phyloP scores from a whole-genome alignment of 176 grass and related monocot species.

The Eragrostis nindensis region DNA sequence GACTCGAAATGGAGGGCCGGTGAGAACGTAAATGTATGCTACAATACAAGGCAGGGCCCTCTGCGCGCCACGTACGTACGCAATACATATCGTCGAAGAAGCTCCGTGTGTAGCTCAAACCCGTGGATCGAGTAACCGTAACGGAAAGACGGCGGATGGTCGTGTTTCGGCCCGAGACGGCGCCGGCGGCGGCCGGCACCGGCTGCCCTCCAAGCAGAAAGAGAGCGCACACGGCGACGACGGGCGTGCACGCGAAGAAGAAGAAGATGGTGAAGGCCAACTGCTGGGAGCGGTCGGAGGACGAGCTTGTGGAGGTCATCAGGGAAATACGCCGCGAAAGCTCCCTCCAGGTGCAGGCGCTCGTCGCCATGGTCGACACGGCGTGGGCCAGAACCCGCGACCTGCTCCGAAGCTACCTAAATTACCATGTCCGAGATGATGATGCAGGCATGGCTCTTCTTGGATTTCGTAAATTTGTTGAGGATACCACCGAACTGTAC shows the following conservation, averaged over 20 bases:
- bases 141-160: background rate
- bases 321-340: background rate
- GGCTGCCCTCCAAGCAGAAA: background rate
- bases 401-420: background rate
- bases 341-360: background rate
- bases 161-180: no score
- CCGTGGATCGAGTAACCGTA: background rate
- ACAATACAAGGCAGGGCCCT: no score
- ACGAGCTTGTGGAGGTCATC: background rate
- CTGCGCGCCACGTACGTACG: no score
- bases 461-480: no score
- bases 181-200: background rate
- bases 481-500: no score
- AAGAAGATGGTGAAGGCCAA: background rate
- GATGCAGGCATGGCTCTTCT: no score
- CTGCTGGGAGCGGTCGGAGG: background rate
- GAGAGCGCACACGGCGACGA: background rate
- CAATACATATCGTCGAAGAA: no score
- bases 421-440: background rate
- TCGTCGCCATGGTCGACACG: background rate
- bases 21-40: no score
- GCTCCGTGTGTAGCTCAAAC: background rate
- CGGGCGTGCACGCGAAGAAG: background rate
- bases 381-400: background rate
- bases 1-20: no score